phyloP scores from a whole-genome alignment of 1,139 yeast species.

The Pneumocystis sp. region DNA sequence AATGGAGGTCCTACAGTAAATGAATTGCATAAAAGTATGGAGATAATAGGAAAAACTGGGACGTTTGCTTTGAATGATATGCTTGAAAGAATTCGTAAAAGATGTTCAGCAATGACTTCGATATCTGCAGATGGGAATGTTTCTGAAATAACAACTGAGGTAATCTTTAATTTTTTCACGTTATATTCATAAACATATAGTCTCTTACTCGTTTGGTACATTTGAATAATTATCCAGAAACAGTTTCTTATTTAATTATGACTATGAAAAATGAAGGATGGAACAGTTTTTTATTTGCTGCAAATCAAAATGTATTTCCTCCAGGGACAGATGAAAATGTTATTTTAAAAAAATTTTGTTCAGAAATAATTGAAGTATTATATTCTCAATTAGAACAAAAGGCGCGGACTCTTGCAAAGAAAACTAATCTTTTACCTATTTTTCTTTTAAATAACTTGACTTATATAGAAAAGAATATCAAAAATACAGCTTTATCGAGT shows the following conservation, averaged over 20 bases:
- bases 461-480: neutral
- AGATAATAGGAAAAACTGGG: slow-evolving; percentile 3
- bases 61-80: slow-evolving; percentile 7
- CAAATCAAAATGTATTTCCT: neutral
- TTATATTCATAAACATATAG: neutral
- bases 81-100: slow-evolving; percentile 6
- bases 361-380: slow-evolving; percentile 6
- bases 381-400: slow-evolving; percentile 6
- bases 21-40: slow-evolving; percentile 2
- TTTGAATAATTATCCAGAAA: slow-evolving; percentile 5
- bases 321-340: neutral
- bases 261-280: slow-evolving; percentile 11
- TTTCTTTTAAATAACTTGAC: slow-evolving; percentile 9
- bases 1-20: slow-evolving; percentile 6
- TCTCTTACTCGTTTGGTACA: slow-evolving; percentile 2
- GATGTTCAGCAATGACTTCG: neutral
- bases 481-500: neutral
- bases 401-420: slow-evolving; percentile 5
- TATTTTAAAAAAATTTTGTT: neutral
- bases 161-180: neutral
- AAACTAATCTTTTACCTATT: slow-evolving; percentile 3
- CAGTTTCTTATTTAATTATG: slow-evolving; percentile 4
- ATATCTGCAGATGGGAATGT: slow-evolving; percentile 7
- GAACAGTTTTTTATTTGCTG: slow-evolving; percentile 3
- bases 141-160: slow-evolving; percentile 2